phyloP scores from a whole-genome alignment of 164 flowering plant species.

The Annona cherimola region DNA sequence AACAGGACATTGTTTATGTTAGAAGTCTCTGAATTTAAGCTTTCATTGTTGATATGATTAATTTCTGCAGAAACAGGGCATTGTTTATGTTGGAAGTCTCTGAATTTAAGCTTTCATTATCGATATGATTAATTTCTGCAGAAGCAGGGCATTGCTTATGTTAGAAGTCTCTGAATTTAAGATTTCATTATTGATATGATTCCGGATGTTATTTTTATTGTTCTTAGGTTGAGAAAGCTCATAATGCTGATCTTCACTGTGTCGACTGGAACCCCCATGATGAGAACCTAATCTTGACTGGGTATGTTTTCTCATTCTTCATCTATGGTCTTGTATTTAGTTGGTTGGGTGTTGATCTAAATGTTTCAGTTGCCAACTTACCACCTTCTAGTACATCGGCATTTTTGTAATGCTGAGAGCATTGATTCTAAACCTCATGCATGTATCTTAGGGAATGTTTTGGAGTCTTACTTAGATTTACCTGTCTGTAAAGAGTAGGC shows the following conservation, averaged over 20 bases:
- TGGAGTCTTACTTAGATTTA: no score
- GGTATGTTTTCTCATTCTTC: constrained; percentile 38
- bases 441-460: not conserved
- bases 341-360: not conserved
- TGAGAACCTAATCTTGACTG: constrained; percentile 79
- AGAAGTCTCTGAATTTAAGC: no score
- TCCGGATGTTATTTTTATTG: constrained; percentile 10
- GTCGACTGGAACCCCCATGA: constrained; percentile 98
- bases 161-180: not conserved
- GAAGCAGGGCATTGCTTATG: not conserved
- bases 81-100: not conserved
- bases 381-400: not conserved
- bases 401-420: not conserved
- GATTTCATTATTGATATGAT: constrained; percentile 3
- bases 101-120: no score
- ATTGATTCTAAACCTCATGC: no score
- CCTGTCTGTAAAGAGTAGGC: no score
- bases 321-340: not conserved
- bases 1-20: not conserved
- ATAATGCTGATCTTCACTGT: constrained; percentile 92
- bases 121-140: no score
- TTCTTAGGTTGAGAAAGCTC: constrained; percentile 89
- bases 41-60: no score
- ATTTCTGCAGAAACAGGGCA: not conserved
- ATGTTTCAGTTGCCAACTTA: not conserved